These are phyloP conservation scores for Leccinum ochraceum DNA, from an alignment of 768 basidiomycete genomes.

Conservation along the genomic window DNA sequence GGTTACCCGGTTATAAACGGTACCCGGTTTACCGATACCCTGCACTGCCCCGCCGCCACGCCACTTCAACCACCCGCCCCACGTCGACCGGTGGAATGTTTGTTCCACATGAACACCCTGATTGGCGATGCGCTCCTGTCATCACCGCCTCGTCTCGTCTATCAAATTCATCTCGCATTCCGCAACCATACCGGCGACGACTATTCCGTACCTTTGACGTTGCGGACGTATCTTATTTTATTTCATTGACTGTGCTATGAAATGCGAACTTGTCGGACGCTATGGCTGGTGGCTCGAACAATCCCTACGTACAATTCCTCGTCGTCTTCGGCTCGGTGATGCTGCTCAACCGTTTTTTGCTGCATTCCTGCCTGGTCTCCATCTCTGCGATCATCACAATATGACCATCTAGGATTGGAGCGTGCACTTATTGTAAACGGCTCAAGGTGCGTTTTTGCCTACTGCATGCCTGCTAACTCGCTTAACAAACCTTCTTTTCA, in stretches of 20 bases:
- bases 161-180: not conserved
- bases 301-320: not conserved
- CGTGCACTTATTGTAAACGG: constrained; percentile 85
- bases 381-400: constrained; percentile 8
- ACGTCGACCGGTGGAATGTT: constrained; percentile 9
- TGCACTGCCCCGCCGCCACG: constrained; percentile 15
- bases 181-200: constrained; percentile 4
- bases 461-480: constrained; percentile 4
- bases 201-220: not conserved
- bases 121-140: constrained; percentile 15
- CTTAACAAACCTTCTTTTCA: constrained; percentile 22
- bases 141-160: constrained; percentile 7
- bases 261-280: constrained; percentile 9
- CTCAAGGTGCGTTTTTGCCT: constrained; percentile 63
- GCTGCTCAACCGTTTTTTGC: constrained; percentile 7
- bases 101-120: constrained; percentile 7
- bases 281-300: not conserved
- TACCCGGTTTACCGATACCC: constrained; percentile 9
- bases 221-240: not conserved
- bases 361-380: constrained; percentile 7
- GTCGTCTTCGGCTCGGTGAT: constrained; percentile 18
- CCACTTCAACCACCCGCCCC: constrained; percentile 2
- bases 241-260: constrained; percentile 2
- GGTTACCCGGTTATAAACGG: constrained; percentile 12
- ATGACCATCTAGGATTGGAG: constrained; percentile 58